These are phyloP conservation scores for Castanea crenata DNA, from an alignment of 306 rosid species.

Conservation along the genomic window DNA sequence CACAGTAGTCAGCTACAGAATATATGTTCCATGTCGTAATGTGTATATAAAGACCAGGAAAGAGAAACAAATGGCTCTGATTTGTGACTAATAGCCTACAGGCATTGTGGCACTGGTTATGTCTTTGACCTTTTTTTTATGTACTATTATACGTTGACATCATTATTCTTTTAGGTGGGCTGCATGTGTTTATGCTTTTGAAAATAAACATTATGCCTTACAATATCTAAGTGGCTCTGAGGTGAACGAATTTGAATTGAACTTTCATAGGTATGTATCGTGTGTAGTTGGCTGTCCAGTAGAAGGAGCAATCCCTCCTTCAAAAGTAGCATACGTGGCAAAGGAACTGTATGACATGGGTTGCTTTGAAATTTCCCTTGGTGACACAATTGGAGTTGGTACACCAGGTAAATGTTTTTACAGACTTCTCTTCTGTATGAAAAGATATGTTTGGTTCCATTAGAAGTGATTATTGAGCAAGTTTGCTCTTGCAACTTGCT, in stretches of 20 bases:
- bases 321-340: slow-evolving; percentile 87
- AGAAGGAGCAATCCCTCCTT: slow-evolving; percentile 83
- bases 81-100: too few species aligned
- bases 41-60: not conserved
- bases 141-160: not conserved
- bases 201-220: not conserved
- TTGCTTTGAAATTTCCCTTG: slow-evolving; percentile 96
- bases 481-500: not conserved
- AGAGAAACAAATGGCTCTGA: not conserved
- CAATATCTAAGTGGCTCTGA: slow-evolving; percentile 2
- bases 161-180: not conserved
- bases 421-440: not conserved
- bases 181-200: not conserved
- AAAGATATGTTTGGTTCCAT: not conserved
- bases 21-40: not conserved
- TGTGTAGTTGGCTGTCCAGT: slow-evolving; percentile 91
- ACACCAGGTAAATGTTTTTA: slow-evolving; percentile 67
- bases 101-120: too few species aligned
- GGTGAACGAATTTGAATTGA: slow-evolving; percentile 12
- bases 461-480: not conserved
- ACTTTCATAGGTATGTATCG: slow-evolving; percentile 72
- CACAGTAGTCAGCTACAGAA: not conserved
- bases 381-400: slow-evolving; percentile 90
- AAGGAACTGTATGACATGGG: slow-evolving; percentile 89
- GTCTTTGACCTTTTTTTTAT: not conserved